Evolutionary conservation across 2,329 filamentous ascomycete species (phyloP).

Genomic region (Aspergillus brunneoviolaceus): DNA sequence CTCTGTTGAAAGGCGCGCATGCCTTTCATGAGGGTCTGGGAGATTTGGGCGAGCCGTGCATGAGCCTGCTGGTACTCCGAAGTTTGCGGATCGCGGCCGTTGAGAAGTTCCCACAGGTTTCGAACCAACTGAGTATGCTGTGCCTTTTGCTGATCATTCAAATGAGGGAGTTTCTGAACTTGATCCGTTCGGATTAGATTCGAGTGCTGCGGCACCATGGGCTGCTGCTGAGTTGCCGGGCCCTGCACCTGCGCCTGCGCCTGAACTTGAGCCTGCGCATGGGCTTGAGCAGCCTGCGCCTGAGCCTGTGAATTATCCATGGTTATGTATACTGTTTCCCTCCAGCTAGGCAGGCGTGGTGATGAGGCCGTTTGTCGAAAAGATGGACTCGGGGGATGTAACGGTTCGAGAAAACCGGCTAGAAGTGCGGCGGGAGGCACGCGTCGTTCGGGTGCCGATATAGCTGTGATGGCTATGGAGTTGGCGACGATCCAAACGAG

Average conservation of each 20-base stretch:
- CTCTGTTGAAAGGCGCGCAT: conserved; percentile 49
- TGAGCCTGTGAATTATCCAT: conserved; percentile 6
- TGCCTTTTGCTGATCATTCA: conserved; percentile 56
- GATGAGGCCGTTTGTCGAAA: not conserved
- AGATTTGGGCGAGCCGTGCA: conserved; percentile 52
- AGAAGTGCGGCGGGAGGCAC: not conserved
- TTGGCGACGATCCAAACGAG: not conserved
- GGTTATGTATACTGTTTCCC: not conserved
- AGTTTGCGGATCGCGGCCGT: conserved; percentile 50
- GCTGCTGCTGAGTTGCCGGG: conserved; percentile 25
- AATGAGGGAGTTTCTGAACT: conserved; percentile 53
- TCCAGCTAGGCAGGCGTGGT: not conserved
- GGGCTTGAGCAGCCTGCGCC: not conserved
- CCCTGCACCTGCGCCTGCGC: conserved; percentile 32
- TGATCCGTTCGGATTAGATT: conserved; percentile 54
- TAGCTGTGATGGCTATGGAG: not conserved
- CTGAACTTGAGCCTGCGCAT: conserved; percentile 1
- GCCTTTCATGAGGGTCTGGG: conserved; percentile 52
- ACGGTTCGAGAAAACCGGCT: not conserved
- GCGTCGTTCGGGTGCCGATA: not conserved
- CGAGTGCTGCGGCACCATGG: conserved; percentile 40
- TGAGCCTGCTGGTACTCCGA: conserved; percentile 52
- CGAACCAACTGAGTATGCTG: conserved; percentile 56
- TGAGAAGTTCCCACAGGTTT: conserved; percentile 55
- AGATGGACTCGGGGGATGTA: not conserved